Evolutionary conservation across 2,329 filamentous ascomycete genomes (phyloP).

Genomic region (Colletotrichum lindemuthianum): DNA sequence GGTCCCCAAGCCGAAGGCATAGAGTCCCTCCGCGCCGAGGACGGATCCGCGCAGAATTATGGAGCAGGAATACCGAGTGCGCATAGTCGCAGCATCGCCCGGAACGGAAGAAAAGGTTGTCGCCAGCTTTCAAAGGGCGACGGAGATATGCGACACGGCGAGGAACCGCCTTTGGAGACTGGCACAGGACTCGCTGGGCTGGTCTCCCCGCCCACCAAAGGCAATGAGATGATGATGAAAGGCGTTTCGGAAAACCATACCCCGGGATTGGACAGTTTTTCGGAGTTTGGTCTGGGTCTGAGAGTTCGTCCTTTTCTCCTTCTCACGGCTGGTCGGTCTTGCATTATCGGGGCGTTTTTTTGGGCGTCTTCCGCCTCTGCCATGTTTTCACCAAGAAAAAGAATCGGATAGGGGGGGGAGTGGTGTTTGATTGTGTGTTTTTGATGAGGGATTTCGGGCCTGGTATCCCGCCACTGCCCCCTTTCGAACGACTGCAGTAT

Average conservation of each 20-base stretch:
- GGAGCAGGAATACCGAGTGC: background rate
- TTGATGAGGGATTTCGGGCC: background rate
- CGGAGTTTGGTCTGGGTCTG: background rate
- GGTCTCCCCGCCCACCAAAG: slow-evolving; percentile 20
- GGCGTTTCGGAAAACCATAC: slow-evolving; percentile 15
- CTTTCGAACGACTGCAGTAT: background rate
- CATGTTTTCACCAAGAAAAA: too few species aligned
- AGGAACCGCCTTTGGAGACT: slow-evolving; percentile 24
- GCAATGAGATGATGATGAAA: background rate
- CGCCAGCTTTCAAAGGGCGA: slow-evolving; percentile 9
- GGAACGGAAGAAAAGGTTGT: background rate
- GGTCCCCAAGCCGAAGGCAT: slow-evolving; percentile 32
- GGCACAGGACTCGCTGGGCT: slow-evolving; percentile 30
- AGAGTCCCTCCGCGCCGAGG: slow-evolving; percentile 21
- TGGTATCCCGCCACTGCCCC: background rate
- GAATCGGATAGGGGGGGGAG: too few species aligned
- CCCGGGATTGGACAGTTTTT: too few species aligned
- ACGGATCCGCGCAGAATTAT: background rate
- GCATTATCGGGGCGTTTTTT: background rate
- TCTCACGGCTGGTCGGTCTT: background rate
- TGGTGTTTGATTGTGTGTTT: background rate
- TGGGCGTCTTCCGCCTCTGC: too few species aligned
- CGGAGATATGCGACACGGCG: slow-evolving; percentile 6
- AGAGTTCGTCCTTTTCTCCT: slow-evolving; percentile 5
- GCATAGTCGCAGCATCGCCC: background rate